A percentile compares a stretch with the other conserved stretches of the same genome.
These are phyloP conservation scores for Helotiales sp. DNA, from an alignment of 2,329 filamentous ascomycete genomes.

Conservation along the genomic window DNA sequence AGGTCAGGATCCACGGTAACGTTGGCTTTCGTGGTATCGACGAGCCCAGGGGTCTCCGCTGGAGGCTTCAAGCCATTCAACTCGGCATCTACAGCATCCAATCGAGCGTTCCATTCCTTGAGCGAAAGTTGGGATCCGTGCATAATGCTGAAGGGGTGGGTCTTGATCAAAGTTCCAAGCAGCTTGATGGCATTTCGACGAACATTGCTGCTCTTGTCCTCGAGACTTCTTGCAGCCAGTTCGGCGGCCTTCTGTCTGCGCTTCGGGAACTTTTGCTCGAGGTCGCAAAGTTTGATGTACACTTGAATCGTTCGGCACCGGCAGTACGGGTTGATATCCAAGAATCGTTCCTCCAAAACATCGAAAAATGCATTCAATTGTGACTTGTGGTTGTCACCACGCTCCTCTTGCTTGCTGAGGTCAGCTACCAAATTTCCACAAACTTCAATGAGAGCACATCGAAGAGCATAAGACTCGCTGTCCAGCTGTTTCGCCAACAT, in stretches of 20 bases:
- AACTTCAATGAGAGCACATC: constrained; percentile 93
- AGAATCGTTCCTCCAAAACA: constrained; percentile 91
- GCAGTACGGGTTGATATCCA: constrained; percentile 97
- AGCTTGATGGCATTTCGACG: constrained; percentile 94
- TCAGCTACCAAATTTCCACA: constrained; percentile 94
- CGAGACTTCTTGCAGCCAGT: constrained; percentile 83
- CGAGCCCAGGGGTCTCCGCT: constrained; percentile 72
- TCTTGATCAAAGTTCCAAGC: constrained; percentile 84
- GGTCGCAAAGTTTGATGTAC: constrained; percentile 86
- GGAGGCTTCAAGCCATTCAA: constrained; percentile 82
- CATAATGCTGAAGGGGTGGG: constrained; percentile 91
- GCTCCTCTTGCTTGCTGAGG: constrained; percentile 88
- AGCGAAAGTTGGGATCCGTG: constrained; percentile 85
- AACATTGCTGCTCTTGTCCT: constrained; percentile 98
- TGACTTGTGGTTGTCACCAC: constrained; percentile 89
- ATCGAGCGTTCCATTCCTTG: constrained; percentile 82
- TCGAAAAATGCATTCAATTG: constrained; percentile 98
- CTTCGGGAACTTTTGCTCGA: constrained; percentile 97
- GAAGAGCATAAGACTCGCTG: constrained; percentile 94
- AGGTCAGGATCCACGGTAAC: constrained; percentile 76
- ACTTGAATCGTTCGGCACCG: constrained; percentile 91
- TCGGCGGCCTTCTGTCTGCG: constrained; percentile 86
- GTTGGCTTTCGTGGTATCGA: constrained; percentile 61
- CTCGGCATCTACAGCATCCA: constrained; percentile 83
- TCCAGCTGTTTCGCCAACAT: constrained; percentile 93